phyloP scores from a whole-genome alignment of 768 basidiomycete genomes.

The Lactarius evosmus region DNA sequence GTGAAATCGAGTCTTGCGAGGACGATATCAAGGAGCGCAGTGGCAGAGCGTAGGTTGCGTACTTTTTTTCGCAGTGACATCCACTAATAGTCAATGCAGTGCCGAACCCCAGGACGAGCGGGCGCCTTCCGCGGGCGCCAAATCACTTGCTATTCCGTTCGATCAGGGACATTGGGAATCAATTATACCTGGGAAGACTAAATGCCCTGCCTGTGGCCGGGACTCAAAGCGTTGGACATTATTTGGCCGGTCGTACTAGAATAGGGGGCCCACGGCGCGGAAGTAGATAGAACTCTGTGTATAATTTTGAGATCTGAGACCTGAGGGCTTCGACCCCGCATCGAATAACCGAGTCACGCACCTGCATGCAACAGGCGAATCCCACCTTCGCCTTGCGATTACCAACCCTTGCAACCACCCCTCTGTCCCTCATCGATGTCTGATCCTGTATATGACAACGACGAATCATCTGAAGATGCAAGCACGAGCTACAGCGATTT shows the following conservation, averaged over 20 bases:
- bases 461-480: slow-evolving; percentile 4
- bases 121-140: slow-evolving; percentile 96
- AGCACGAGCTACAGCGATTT: slow-evolving; percentile 19
- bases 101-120: slow-evolving; percentile 89
- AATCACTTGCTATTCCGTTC: slow-evolving; percentile 94
- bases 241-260: slow-evolving; percentile 85
- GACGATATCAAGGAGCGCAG: slow-evolving; percentile 97
- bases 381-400: background rate
- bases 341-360: background rate
- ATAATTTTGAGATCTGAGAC: slow-evolving; percentile 1
- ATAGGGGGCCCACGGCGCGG: background rate
- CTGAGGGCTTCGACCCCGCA: background rate
- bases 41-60: slow-evolving; percentile 65
- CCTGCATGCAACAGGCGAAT: background rate
- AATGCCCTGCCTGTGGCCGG: slow-evolving; percentile 83
- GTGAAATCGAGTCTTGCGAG: slow-evolving; percentile 88
- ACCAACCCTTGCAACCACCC: background rate
- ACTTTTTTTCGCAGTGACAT: slow-evolving; percentile 7
- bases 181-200: slow-evolving; percentile 81
- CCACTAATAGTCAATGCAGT: slow-evolving; percentile 38
- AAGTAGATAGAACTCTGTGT: slow-evolving; percentile 7
- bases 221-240: slow-evolving; percentile 95
- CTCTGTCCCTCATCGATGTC: slow-evolving; percentile 1
- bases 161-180: slow-evolving; percentile 80
- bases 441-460: background rate